Evolutionary conservation across 768 basidiomycete genomes (phyloP), one percentile per base, ranked within the genome.

Genomic region (Exsudoporus frostii): DNA sequence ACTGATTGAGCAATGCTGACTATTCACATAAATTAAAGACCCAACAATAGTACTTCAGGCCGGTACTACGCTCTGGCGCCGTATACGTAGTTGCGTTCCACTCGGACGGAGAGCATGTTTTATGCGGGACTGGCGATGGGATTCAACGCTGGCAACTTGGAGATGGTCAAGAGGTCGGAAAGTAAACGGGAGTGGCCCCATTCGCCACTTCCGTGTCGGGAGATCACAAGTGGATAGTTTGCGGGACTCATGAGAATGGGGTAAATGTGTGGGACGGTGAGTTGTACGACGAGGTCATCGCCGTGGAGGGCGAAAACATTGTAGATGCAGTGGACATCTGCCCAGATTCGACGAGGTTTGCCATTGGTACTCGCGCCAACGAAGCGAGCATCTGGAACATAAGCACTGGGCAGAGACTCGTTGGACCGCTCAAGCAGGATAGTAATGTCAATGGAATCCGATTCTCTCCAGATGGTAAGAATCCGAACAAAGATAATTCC

Each of bases 111-210:
- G 5, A n/a, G 4, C 36, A n/a, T 5, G 2, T 37, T 37, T 19
- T 37, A 2, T 1, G n/a, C 8, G n/a, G 36, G 9, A 37, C 0
- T n/a, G 2, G 0, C n/a, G 4, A 37, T n/a, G 36, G 8, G n/a
- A 37, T 19, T 2, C 36, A 9, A 19, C 36, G 9, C 4, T 37
- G 36, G 36, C n/a, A n/a, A 19, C n/a, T 37, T 10, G 3, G 9
- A n/a, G 36, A 37, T 0, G 9, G 36, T 9, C 8, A 37, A 19
- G 9, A 37, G 4, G 36, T 37, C 0, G 36, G n/a, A 19, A 37
- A 37, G n/a, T n/a, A 37, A 9, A 4, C 17, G 4, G 34, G 17
- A 9, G 9, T 36, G 34, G 2, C 14, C 6, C 2, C 7, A 6
- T 7, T 17, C 7, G 34, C 34, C n/a, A n/a, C 19, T 37, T n/a